Base-by-base conservation (phyloP, 805 yeast species). In the Phaffomyces antillensis region DNA sequence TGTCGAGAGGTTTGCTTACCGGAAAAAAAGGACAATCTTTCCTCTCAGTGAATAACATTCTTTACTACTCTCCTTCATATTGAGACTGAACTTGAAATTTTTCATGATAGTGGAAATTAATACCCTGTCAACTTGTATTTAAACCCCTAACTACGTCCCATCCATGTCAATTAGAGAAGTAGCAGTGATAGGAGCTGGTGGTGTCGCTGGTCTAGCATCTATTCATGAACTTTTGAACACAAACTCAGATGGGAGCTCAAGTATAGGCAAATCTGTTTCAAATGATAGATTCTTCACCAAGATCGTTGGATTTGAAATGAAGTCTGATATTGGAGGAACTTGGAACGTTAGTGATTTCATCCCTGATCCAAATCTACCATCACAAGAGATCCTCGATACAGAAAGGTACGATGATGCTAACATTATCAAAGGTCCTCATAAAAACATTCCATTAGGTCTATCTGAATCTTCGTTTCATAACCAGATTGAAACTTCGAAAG, bases 231-330 rank as follows among this genome's bases (percentile, higher is more conserved):
- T 68, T 1, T 47, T 65, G 0, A 55, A 63, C 43, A 54, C 65
- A 5, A 48, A 50, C 12, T 53, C 52, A 20, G 61, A 61, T 35
- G 64, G 66, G 1, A 47, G 57, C 2, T 59, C 66, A 0, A 46
- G 64, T 3, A 47, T 61, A 11, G 49, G 41, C 1, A 8, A 11
- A 2, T 45, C 42, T 3, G 20, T 4, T 16, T 42, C 35, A 18
- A 34, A 12, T 30, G 36, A 54, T 36, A 59, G 58, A 1, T 56
- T 54, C 20, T 67, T 67, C 44, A 53, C 59, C 9, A 56, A 61
- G 39, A 50, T 72, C 18, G 70, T 68, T 13, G 75, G 68, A 1
- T 72, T 72, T 54, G 78, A 73, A 50, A 73, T 68, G 45, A 69
- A 68, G 40, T 33, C 50, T 9, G 58, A 52, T 23, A 57, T 72